Evolutionary conservation across 1,284 basidiomycete genomes (phyloP).

Genomic region (Blastosporella zonata): DNA sequence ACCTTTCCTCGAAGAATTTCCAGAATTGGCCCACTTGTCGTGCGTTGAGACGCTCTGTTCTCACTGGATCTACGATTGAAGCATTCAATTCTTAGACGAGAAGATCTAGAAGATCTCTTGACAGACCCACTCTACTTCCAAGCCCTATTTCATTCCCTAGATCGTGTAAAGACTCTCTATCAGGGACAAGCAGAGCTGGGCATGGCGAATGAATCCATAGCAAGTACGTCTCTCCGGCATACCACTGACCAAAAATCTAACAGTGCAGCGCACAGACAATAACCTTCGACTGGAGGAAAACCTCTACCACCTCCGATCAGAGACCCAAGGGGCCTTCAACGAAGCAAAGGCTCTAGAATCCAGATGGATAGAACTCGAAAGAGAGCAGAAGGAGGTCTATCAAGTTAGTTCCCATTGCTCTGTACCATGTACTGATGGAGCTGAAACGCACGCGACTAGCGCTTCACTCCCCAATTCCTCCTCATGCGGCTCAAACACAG

Average conservation of each 20-base stretch:
- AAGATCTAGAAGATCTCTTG: slow-evolving; percentile 86
- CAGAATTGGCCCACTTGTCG: slow-evolving; percentile 69
- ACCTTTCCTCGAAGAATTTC: slow-evolving; percentile 60
- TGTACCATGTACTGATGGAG: slow-evolving; percentile 6
- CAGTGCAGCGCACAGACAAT: slow-evolving; percentile 43
- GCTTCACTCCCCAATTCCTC: slow-evolving; percentile 82
- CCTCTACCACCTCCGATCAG: slow-evolving; percentile 69
- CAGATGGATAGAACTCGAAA: slow-evolving; percentile 82
- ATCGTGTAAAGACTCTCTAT: slow-evolving; percentile 71
- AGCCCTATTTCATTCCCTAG: slow-evolving; percentile 78
- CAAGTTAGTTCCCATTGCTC: slow-evolving; percentile 51
- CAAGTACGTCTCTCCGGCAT: slow-evolving; percentile 50
- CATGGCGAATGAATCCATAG: slow-evolving; percentile 79
- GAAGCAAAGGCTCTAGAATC: slow-evolving; percentile 78
- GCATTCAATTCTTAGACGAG: slow-evolving; percentile 47
- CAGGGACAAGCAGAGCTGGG: slow-evolving; percentile 75
- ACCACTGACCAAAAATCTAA: slow-evolving; percentile 3
- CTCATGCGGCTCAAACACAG: slow-evolving; percentile 83
- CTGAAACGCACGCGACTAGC: slow-evolving; percentile 41
- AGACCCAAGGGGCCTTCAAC: slow-evolving; percentile 83
- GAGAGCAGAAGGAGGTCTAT: slow-evolving; percentile 83
- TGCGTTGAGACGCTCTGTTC: slow-evolving; percentile 26
- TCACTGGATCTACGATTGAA: slow-evolving; percentile 1
- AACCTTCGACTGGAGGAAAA: slow-evolving; percentile 75
- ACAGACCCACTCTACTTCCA: slow-evolving; percentile 82